Evolutionary conservation across 1,139 yeast species (phyloP).

Genomic region (Torulaspora pretoriensis): DNA sequence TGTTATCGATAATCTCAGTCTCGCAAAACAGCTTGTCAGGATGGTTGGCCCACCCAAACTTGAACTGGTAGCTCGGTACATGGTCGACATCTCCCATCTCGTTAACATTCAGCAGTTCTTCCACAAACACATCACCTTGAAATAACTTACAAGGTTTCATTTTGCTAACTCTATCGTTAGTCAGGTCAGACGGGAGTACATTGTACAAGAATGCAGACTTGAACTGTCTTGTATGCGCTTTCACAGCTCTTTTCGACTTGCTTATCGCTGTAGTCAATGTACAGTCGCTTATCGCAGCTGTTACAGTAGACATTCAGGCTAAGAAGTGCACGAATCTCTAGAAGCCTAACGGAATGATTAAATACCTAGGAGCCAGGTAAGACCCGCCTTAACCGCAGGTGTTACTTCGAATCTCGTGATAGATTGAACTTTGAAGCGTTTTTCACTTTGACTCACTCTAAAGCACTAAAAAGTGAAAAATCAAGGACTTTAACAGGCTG

Average conservation of each 20-base stretch:
- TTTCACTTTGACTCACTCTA: background rate
- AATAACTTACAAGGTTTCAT: constrained; percentile 13
- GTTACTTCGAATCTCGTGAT: background rate
- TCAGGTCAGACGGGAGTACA: constrained; percentile 17
- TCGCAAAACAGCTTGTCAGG: constrained; percentile 17
- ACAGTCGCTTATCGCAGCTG: constrained; percentile 7
- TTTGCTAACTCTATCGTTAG: constrained; percentile 9
- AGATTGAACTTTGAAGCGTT: background rate
- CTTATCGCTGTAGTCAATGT: constrained; percentile 1
- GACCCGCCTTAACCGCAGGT: background rate
- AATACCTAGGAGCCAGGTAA: constrained; percentile 1
- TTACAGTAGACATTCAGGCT: constrained; percentile 9
- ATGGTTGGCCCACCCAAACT: constrained; percentile 15
- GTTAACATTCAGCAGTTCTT: constrained; percentile 16
- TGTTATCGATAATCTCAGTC: constrained; percentile 20
- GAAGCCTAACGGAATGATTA: background rate
- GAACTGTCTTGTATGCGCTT: constrained; percentile 12
- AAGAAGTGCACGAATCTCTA: background rate
- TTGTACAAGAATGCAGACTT: constrained; percentile 13
- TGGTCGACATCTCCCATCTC: constrained; percentile 14
- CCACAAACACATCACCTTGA: constrained; percentile 17
- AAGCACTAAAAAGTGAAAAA: background rate
- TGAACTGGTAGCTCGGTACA: constrained; percentile 18
- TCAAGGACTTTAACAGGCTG: background rate
- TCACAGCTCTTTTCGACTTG: constrained; percentile 7